A percentile compares a stretch with the other conserved stretches of the same genome.
phyloP scores from a whole-genome alignment of 352 stramenopile genomes.

The Phytophthora sojae region DNA sequence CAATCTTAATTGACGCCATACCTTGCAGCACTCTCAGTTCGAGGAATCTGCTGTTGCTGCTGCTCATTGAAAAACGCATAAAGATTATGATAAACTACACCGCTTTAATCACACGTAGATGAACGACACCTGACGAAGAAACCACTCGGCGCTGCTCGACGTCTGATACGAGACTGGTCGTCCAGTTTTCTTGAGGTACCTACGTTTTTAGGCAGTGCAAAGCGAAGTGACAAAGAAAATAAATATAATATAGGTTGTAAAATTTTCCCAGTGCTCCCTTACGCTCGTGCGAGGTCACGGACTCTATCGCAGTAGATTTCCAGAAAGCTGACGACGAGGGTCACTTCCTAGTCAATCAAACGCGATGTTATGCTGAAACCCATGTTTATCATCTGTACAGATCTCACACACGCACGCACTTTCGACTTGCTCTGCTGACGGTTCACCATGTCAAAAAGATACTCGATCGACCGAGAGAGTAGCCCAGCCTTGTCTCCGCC shows the following conservation, averaged over 20 bases:
- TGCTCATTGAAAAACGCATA: background rate
- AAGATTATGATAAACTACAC: background rate
- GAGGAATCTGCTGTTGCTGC: constrained; percentile 67
- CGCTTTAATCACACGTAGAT: background rate
- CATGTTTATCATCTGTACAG: background rate
- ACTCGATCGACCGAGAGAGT: constrained; percentile 90
- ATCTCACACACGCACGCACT: constrained; percentile 24
- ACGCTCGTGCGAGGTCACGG: constrained; percentile 91
- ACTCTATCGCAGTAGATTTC: constrained; percentile 96
- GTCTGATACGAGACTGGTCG: constrained; percentile 78
- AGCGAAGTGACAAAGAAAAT: background rate
- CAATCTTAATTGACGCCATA: constrained; percentile 16
- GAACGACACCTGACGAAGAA: constrained; percentile 68
- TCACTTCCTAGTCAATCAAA: constrained; percentile 62
- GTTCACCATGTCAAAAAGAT: constrained; percentile 89
- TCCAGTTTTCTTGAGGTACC: constrained; percentile 78
- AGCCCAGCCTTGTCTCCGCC: constrained; percentile 85
- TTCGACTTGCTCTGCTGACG: constrained; percentile 67
- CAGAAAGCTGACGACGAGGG: constrained; percentile 91
- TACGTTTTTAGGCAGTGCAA: constrained; percentile 24
- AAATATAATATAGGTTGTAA: background rate
- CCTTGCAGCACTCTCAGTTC: constrained; percentile 71
- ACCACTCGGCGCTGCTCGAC: constrained; percentile 85
- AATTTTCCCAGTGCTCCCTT: constrained; percentile 25
- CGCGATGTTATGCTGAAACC: background rate